These are phyloP conservation scores for Trypanosomatidae sp. DNA, from an alignment of 208 protist genomes.

Conservation along the genomic window DNA sequence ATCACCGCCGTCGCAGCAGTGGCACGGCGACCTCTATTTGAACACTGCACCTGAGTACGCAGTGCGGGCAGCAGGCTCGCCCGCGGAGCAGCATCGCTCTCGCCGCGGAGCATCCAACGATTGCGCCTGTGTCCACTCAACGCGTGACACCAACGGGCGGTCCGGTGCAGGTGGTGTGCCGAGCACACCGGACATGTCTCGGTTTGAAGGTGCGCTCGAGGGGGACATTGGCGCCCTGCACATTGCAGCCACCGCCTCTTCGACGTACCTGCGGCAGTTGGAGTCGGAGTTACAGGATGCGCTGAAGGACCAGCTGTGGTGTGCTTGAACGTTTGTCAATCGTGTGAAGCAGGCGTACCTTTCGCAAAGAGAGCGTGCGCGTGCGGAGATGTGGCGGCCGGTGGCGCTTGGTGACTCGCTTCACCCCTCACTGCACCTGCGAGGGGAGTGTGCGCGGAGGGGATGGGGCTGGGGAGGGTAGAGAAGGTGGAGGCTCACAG, in stretches of 20 bases:
- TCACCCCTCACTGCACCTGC: background rate
- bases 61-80: background rate
- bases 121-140: background rate
- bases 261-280: conserved; percentile 23
- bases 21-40: background rate
- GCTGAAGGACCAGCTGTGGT: conserved; percentile 20
- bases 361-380: background rate
- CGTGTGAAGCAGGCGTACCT: background rate
- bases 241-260: conserved; percentile 19
- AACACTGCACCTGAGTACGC: too few species aligned
- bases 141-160: background rate
- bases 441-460: background rate
- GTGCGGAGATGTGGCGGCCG: background rate
- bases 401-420: background rate
- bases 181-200: background rate
- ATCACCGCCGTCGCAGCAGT: background rate
- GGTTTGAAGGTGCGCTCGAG: background rate
- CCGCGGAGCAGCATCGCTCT: background rate
- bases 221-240: background rate
- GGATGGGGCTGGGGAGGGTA: background rate
- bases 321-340: background rate
- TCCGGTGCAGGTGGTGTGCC: background rate
- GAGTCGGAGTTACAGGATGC: conserved; percentile 36
- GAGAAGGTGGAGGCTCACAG: background rate
- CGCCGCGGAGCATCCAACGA: background rate